Evolutionary conservation across 2,329 filamentous ascomycete genomes (phyloP).

Genomic region (Verticillium nubilum): DNA sequence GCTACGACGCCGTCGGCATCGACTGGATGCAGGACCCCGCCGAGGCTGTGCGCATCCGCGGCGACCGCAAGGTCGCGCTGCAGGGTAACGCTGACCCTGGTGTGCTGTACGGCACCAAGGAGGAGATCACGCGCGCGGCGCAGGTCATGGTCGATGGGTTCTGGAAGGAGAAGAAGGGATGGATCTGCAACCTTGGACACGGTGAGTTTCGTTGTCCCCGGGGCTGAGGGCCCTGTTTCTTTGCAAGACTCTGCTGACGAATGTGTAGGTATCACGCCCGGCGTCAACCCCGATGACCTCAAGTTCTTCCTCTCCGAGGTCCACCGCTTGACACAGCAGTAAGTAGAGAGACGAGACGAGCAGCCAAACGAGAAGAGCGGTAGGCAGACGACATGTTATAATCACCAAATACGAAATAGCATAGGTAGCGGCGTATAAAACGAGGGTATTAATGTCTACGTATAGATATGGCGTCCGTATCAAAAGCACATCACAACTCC

Average conservation of each 20-base stretch:
- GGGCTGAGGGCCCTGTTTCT: too few relatives aligned
- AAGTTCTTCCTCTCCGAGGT: conserved; percentile 94
- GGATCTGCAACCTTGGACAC: conserved; percentile 96
- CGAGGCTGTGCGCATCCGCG: conserved; percentile 74
- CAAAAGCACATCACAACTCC: neutral
- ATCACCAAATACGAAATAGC: neutral
- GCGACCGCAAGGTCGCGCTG: conserved; percentile 67
- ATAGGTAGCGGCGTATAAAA: neutral
- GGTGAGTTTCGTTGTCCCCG: conserved; percentile 50
- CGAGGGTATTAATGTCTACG: neutral
- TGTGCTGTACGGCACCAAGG: conserved; percentile 78
- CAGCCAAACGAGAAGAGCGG: too few relatives aligned
- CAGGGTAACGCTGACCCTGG: conserved; percentile 97
- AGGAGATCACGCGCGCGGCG: conserved; percentile 76
- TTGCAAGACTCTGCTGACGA: neutral
- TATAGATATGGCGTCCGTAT: neutral
- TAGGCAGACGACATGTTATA: neutral
- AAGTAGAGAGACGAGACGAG: neutral
- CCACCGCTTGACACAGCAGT: conserved; percentile 58
- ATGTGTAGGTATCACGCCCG: conserved; percentile 77
- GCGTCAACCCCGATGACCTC: conserved; percentile 88
- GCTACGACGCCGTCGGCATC: conserved; percentile 89
- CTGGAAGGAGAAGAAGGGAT: conserved; percentile 76
- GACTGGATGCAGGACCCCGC: conserved; percentile 93
- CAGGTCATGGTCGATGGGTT: conserved; percentile 87